Percentiles rank a stretch among this genome's conserved stretches.
These are phyloP conservation scores for Xylaria sp. DNA, from an alignment of 2,329 filamentous ascomycete genomes.

Conservation along the genomic window DNA sequence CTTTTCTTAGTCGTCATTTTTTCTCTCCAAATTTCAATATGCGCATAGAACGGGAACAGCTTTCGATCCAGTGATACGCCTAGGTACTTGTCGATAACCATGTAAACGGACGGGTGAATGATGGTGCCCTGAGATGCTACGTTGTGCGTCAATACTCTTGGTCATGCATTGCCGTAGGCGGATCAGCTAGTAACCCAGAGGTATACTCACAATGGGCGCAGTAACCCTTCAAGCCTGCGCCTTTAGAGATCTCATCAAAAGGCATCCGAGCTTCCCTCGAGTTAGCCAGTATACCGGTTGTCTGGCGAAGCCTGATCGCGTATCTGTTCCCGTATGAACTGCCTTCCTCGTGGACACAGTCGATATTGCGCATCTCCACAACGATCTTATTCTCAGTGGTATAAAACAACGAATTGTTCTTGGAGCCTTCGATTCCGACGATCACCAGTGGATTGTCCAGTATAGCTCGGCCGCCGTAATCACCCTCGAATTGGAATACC, in stretches of 20 bases:
- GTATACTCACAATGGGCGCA: background rate
- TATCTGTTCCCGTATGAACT: conserved; percentile 1
- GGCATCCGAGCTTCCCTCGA: background rate
- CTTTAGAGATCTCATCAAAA: background rate
- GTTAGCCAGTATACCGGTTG: background rate
- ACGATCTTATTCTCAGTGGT: conserved; percentile 2
- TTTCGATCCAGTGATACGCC: background rate
- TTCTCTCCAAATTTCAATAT: conserved; percentile 5
- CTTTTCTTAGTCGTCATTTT: background rate
- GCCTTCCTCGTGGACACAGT: background rate
- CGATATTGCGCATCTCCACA: conserved; percentile 8
- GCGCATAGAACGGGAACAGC: background rate
- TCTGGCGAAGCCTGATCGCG: background rate
- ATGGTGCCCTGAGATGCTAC: conserved; percentile 7
- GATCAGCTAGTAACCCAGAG: background rate
- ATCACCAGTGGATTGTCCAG: background rate
- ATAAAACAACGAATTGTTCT: background rate
- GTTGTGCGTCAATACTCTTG: background rate
- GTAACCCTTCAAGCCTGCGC: conserved; percentile 1
- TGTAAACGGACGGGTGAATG: conserved; percentile 9
- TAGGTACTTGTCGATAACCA: conserved; percentile 12
- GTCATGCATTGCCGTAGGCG: background rate
- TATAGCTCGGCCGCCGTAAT: background rate
- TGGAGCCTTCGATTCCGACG: background rate
- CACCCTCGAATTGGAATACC: background rate